Conservation (phyloP, 345 rosid species). For the Kernera saxatilis region DNA sequence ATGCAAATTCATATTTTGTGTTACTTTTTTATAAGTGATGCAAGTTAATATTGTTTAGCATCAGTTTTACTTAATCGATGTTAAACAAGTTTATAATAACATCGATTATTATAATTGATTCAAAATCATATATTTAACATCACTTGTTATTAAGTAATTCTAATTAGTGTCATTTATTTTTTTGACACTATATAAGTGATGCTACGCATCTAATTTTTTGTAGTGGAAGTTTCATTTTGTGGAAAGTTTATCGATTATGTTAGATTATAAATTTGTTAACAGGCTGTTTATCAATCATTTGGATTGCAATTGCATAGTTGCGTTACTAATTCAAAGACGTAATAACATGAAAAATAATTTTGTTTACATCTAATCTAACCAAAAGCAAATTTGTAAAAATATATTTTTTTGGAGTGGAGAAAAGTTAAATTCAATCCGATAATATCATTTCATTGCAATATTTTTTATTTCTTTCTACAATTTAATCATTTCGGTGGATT, state of each 20-base stretch:
- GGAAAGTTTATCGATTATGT: neutral
- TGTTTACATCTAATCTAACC: neutral
- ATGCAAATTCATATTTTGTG: no score
- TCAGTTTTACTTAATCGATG: no score
- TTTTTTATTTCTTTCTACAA: neutral
- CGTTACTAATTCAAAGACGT: neutral
- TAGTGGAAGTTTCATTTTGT: slow-evolving; percentile 1
- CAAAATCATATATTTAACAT: no score
- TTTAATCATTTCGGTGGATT: neutral
- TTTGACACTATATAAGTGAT: no score
- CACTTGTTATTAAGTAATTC: no score
- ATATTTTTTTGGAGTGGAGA: neutral
- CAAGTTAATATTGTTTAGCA: no score
- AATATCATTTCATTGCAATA: neutral
- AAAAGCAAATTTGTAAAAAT: neutral
- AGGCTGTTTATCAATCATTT: neutral
- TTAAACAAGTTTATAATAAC: no score
- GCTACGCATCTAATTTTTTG: no score
- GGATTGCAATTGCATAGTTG: neutral
- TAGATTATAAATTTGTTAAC: neutral
- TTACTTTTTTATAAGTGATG: no score
- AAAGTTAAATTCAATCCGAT: neutral
- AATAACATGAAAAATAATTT: neutral
- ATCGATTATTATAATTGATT: no score
- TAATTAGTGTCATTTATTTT: no score